A percentile compares a stretch with the other conserved stretches of the same genome.
Conservation (phyloP, 192 early-diverging fungal species). For the Geranomyces variabilis region DNA sequence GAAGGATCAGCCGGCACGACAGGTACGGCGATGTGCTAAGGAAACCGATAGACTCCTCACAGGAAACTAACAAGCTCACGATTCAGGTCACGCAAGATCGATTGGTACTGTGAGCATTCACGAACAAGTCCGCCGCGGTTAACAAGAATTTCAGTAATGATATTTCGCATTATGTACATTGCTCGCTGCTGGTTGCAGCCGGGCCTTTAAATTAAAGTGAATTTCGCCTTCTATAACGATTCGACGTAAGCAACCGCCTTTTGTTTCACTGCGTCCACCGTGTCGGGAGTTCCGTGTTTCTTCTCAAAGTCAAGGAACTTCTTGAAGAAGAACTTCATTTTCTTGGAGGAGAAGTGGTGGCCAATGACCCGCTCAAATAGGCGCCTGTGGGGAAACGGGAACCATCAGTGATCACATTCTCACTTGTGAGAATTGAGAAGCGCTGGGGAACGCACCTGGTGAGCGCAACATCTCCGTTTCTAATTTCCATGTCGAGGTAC, state of each 20-base stretch:
- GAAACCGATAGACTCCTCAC: too few relatives aligned
- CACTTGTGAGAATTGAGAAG: background rate
- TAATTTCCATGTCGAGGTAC: slow-evolving; percentile 96
- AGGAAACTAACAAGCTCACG: too few relatives aligned
- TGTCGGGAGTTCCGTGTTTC: slow-evolving; percentile 75
- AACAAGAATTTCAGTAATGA: too few relatives aligned
- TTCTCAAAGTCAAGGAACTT: slow-evolving; percentile 97
- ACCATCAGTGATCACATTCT: slow-evolving; percentile 7
- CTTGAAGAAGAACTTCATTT: slow-evolving; percentile 99
- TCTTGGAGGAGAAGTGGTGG: slow-evolving; percentile 91
- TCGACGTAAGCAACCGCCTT: slow-evolving; percentile 86
- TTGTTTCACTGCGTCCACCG: slow-evolving; percentile 86
- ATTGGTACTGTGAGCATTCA: too few relatives aligned
- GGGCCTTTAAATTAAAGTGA: background rate
- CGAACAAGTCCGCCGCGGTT: too few relatives aligned
- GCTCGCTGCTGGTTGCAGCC: too few relatives aligned
- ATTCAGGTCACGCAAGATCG: too few relatives aligned
- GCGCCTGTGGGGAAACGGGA: slow-evolving; percentile 37
- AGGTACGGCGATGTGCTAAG: slow-evolving; percentile 8
- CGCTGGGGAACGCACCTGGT: slow-evolving; percentile 48
- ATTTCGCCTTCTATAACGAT: slow-evolving; percentile 12
- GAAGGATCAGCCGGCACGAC: slow-evolving; percentile 18
- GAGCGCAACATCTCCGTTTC: slow-evolving; percentile 67
- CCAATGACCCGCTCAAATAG: slow-evolving; percentile 90
- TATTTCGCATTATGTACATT: too few relatives aligned